Conservation (phyloP, 805 yeast genomes). For the Candida incommunis region DNA sequence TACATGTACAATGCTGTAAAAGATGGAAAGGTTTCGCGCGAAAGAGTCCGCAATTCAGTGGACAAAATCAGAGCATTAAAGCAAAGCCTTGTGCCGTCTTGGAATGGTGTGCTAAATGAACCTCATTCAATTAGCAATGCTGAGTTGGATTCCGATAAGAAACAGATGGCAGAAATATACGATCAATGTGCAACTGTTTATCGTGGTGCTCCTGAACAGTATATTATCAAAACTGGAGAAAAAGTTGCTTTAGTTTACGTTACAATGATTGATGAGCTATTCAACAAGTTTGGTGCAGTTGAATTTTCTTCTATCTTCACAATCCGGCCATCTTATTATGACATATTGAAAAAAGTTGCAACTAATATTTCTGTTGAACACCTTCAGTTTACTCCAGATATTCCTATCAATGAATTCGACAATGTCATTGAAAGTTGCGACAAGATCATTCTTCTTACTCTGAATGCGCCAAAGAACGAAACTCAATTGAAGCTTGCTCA, state of each 20-base stretch:
- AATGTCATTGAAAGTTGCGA: conserved; percentile 32
- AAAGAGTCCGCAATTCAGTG: conserved; percentile 25
- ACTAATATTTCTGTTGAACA: conserved; percentile 29
- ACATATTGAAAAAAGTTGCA: conserved; percentile 26
- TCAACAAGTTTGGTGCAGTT: conserved; percentile 1
- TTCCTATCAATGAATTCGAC: conserved; percentile 40
- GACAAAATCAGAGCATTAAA: conserved; percentile 31
- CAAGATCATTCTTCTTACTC: conserved; percentile 26
- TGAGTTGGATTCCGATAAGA: not conserved
- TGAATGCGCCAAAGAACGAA: conserved; percentile 40
- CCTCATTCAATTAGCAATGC: conserved; percentile 19
- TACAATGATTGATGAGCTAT: conserved; percentile 11
- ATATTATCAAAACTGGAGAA: conserved; percentile 14
- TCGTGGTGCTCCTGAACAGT: conserved; percentile 29
- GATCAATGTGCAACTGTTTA: conserved; percentile 35
- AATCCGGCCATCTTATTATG: conserved; percentile 22
- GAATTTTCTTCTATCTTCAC: not conserved
- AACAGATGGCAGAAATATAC: conserved; percentile 23
- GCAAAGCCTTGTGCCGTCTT: conserved; percentile 23
- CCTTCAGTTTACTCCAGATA: conserved; percentile 32
- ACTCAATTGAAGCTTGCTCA: conserved; percentile 45
- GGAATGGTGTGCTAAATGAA: conserved; percentile 29
- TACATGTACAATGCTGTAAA: conserved; percentile 19
- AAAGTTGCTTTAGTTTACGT: conserved; percentile 16
- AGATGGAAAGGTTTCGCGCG: conserved; percentile 17